Conservation (phyloP, 2,329 filamentous ascomycete genomes). For the Nigrograna mackinnonii region DNA sequence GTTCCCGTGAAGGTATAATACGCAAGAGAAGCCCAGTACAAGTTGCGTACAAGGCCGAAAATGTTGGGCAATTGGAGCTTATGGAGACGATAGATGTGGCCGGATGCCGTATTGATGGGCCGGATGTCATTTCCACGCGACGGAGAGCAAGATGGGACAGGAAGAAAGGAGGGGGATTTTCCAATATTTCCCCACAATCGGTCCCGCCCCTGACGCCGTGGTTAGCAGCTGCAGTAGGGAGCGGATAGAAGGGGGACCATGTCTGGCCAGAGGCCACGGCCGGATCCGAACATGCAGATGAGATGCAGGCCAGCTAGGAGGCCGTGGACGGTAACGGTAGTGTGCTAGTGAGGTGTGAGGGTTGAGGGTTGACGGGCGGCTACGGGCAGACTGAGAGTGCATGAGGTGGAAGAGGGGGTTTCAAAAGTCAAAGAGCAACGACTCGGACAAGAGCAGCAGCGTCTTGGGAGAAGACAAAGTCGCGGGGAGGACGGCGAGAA, state of each 20-base stretch:
- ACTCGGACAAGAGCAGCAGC: conserved; percentile 3
- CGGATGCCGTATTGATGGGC: too few species aligned
- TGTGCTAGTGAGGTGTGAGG: conserved; percentile 5
- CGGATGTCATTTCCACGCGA: too few species aligned
- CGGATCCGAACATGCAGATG: conserved; percentile 8
- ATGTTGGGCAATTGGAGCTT: too few species aligned
- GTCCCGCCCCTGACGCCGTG: conserved; percentile 10
- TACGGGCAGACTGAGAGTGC: conserved; percentile 10
- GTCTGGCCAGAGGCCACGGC: conserved; percentile 1
- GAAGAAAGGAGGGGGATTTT: too few species aligned
- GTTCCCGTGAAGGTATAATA: too few species aligned
- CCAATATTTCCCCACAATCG: conserved; percentile 6
- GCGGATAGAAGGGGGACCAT: neutral
- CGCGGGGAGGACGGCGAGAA: neutral
- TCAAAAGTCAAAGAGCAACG: conserved; percentile 12
- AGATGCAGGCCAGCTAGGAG: too few species aligned
- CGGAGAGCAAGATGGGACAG: too few species aligned
- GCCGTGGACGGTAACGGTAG: too few species aligned
- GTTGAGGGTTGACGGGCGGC: conserved; percentile 12
- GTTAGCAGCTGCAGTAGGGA: conserved; percentile 2
- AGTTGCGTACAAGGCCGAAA: too few species aligned
- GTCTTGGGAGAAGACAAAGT: neutral
- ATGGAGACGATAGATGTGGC: too few species aligned
- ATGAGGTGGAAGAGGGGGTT: conserved; percentile 14
- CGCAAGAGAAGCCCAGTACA: too few species aligned